Evolutionary conservation across 78 protist species (phyloP).

Genomic region (Dictyostelium purpureum): DNA sequence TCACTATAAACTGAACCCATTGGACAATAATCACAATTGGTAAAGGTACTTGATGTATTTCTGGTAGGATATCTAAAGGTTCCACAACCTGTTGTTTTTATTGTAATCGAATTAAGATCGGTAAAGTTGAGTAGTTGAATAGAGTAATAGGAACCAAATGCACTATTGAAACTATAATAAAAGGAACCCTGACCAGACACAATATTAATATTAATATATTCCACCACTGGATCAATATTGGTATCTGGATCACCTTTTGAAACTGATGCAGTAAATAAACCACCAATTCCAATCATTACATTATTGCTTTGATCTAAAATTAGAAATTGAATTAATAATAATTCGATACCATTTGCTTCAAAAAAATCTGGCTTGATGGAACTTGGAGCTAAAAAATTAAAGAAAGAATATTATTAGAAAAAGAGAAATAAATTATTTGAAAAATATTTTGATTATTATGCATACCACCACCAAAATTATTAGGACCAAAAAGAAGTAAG

Average conservation of each 20-base stretch:
- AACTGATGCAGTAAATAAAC: no score
- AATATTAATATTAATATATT: not conserved
- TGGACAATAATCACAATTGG: not conserved
- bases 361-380: not conserved
- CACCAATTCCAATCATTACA: no score
- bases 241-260: no score
- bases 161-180: not conserved
- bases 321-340: not conserved
- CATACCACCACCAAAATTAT: not conserved
- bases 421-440: not conserved
- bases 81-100: not conserved
- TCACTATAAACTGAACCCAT: not conserved
- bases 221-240: no score
- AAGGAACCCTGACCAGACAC: not conserved
- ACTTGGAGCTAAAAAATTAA: not conserved
- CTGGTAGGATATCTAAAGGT: not conserved
- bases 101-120: not conserved
- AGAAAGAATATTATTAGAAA: not conserved
- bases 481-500: not conserved
- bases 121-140: no score
- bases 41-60: not conserved
- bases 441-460: not conserved
- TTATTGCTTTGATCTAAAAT: not conserved
- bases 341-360: not conserved
- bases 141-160: not conserved